Conservation (phyloP, 805 yeast species). For the Wickerhamomyces strasburgensis region DNA sequence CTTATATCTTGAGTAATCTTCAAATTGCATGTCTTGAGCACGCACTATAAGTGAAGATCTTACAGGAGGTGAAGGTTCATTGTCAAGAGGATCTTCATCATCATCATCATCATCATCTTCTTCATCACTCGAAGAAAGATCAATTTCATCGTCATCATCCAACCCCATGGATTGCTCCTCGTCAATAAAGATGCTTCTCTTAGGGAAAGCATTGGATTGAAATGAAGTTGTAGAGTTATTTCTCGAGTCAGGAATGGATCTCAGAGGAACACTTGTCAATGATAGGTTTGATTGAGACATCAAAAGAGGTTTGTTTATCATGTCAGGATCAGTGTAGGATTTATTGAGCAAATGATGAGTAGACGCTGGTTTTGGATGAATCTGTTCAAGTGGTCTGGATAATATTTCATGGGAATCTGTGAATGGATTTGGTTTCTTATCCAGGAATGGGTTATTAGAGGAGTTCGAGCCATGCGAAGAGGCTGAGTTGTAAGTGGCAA, state of each 20-base stretch:
- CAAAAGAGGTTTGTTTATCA: background rate
- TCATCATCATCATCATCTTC: conserved; percentile 1
- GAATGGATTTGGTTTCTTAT: too few species aligned
- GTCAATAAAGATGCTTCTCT: conserved; percentile 6
- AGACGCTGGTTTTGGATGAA: background rate
- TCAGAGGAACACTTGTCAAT: background rate
- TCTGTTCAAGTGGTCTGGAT: too few species aligned
- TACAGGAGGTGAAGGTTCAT: conserved; percentile 6
- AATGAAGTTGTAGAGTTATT: too few species aligned
- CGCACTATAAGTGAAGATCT: conserved; percentile 19
- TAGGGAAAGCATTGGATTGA: conserved; percentile 2
- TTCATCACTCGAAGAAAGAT: background rate
- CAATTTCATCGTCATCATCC: background rate
- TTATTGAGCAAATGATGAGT: background rate
- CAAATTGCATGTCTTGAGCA: conserved; percentile 22
- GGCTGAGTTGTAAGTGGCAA: conserved; percentile 4
- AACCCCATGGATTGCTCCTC: conserved; percentile 11
- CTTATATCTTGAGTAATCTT: conserved; percentile 15
- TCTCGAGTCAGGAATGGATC: too few species aligned
- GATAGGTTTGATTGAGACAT: conserved; percentile 1
- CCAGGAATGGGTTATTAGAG: conserved; percentile 4
- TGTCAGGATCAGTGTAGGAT: background rate
- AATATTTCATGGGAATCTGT: too few species aligned
- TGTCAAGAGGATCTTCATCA: conserved; percentile 6
- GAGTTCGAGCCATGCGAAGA: background rate